phyloP scores from a whole-genome alignment of 805 yeast species.

The Debaryomyces prosopidis region DNA sequence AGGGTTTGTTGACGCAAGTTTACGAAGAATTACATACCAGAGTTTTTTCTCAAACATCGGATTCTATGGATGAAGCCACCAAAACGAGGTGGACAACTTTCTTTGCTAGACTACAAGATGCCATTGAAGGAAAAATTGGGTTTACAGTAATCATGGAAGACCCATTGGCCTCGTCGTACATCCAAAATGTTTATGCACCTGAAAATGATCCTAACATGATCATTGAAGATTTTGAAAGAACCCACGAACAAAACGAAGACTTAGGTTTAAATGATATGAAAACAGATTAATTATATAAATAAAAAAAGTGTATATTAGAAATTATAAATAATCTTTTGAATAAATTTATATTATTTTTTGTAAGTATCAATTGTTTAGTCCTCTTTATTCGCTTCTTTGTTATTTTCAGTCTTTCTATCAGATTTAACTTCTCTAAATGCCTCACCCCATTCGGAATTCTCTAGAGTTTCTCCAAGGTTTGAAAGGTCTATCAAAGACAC shows the following conservation, averaged over 20 bases:
- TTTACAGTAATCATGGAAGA: conserved; percentile 91
- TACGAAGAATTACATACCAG: conserved; percentile 83
- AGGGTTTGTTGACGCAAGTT: conserved; percentile 88
- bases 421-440: conserved; percentile 21
- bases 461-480: conserved; percentile 24
- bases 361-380: background rate
- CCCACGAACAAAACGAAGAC: conserved; percentile 85
- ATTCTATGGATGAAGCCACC: conserved; percentile 82
- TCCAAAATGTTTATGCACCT: conserved; percentile 98
- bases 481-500: conserved; percentile 20
- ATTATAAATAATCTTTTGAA: background rate
- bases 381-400: conserved; percentile 2
- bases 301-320: background rate
- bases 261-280: conserved; percentile 72
- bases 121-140: conserved; percentile 75
- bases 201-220: conserved; percentile 96
- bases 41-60: conserved; percentile 84
- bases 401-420: conserved; percentile 6
- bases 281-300: conserved; percentile 19
- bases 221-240: conserved; percentile 87
- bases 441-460: conserved; percentile 25
- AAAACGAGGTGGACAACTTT: conserved; percentile 82
- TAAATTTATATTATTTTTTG: background rate
- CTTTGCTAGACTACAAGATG: conserved; percentile 71
- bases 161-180: conserved; percentile 92